Conservation (phyloP, 1,139 yeast genomes). For the Pichia sp. region DNA sequence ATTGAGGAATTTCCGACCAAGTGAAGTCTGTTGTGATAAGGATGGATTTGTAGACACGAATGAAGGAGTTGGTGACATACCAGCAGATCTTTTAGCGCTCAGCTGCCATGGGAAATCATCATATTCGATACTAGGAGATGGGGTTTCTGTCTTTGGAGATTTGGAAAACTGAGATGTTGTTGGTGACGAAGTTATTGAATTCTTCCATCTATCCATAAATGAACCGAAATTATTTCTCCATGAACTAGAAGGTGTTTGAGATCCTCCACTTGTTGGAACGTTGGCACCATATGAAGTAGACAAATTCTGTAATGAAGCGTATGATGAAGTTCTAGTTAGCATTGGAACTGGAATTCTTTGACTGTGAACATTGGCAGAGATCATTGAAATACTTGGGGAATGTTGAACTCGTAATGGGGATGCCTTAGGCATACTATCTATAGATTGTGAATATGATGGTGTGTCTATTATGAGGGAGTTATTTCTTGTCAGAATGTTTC, state of each 20-base stretch:
- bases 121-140: slow-evolving; percentile 47
- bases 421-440: slow-evolving; percentile 1
- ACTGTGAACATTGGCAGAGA: slow-evolving; percentile 21
- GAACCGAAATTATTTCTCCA: slow-evolving; percentile 33
- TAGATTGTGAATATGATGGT: not conserved
- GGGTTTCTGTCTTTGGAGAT: slow-evolving; percentile 23
- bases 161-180: slow-evolving; percentile 13
- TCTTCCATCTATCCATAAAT: slow-evolving; percentile 29
- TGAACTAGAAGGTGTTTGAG: slow-evolving; percentile 24
- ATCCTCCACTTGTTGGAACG: slow-evolving; percentile 13
- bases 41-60: slow-evolving; percentile 5
- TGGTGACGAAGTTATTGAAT: slow-evolving; percentile 17
- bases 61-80: slow-evolving; percentile 12
- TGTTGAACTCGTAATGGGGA: slow-evolving; percentile 14
- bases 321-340: slow-evolving; percentile 30
- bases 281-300: slow-evolving; percentile 31
- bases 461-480: slow-evolving; percentile 10
- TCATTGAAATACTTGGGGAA: slow-evolving; percentile 24
- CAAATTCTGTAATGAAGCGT: slow-evolving; percentile 33
- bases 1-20: slow-evolving; percentile 5
- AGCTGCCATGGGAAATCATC: slow-evolving; percentile 43
- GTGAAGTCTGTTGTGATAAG: not conserved
- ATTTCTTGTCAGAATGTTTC: slow-evolving; percentile 6
- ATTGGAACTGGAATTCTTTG: slow-evolving; percentile 23
- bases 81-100: not conserved